Base-by-base conservation (phyloP, 345 rosid species). In the Erucastrum elatum region DNA sequence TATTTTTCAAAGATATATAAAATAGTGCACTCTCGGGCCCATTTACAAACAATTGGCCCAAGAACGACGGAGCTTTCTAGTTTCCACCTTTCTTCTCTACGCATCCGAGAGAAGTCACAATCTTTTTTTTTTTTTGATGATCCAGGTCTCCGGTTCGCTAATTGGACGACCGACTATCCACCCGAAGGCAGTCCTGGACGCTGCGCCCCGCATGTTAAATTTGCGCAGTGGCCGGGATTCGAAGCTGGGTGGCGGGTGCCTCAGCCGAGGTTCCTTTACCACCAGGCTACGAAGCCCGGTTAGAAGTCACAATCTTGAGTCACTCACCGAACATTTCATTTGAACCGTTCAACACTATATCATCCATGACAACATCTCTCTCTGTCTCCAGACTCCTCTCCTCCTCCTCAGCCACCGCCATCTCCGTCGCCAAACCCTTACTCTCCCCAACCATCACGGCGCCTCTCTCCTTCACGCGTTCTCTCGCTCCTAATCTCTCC, bases 371-470 rank as follows among this genome's bases (percentile, higher is more conserved):
- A 70, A 64, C 84, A 61, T 83, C 90, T 66, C 80, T 84, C 69
- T 76, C 90, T 66, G 70, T 74, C 84, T 8, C 91, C 17, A 84
- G 86, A 56, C 80, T 88, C 77, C 65, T 90, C 81, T 76, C 82
- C 62, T 75, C 88, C 66, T 73, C 82, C 66, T 35, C 75, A 63
- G 29, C 70, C 81, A 70, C 67, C 64, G 41, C 60, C 70, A 70
- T 49, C 84, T 71, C 78, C 83, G 31, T 75, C 46, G 68, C 66
- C 69, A n/a, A 64, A 13, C 82, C 84, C 7, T 65, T 82, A 13
- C 70, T 78, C 1, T 59, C 77, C 21, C 9, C 82, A 13, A 44
- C 80, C 55, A 81, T 69, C 41, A 55, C 75, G 8, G 37, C 80
- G 2, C 83, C 83, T 3, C 64, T 84, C 77, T 64, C 89, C 51